Base-by-base conservation (phyloP, 2,329 filamentous ascomycete species). In the Paraconiothyrium sp. region DNA sequence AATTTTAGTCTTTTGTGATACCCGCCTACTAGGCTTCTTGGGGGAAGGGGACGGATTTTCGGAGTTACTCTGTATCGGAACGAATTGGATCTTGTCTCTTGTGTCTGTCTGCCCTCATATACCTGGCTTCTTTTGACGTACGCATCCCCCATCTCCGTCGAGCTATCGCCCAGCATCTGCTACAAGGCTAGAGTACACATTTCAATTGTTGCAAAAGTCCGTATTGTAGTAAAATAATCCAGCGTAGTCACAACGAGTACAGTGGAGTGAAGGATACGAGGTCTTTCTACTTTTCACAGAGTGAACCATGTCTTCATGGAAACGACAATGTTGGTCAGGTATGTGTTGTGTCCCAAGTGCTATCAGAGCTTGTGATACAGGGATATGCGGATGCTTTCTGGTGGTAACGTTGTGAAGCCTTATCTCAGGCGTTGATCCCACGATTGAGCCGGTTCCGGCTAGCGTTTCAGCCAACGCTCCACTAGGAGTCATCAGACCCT, bases 1-100 rank as follows among this genome's bases (percentile, higher is more conserved):
- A 47, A n/a, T 48, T 47, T 39, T 37, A 37, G 30, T 56, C 32
- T 4, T 56, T 56, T 32, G 54, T 56, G 54, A 56, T 56, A 56
- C 54, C 54, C 54, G 54, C 54, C 54, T 56, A 16, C 11, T 27
- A 37, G 54, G 54, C 54, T 47, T 37, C 20, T n/a, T 44, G 43
- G 30, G 32, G 30, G 27, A 30, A 30, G 27, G 27, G 27, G 27
- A 30, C 2, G 27, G 27, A 11, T 24, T 22, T 10, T 47, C 16
- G 39, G 52, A 44, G 24, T 55, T 55, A 7, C 46, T 34, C 34
- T 55, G 39, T 54, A 20, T 14, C 3, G 27, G 24, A 46, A 34
- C 34, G 10, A 11, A 54, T 34, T 32, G 6, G 27, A 13, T 44
- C 3, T 54, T 43, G 9, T 27, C 13, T 44, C n/a, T 44, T 20